Evolutionary conservation across 2,329 filamentous ascomycete genomes (phyloP).

Genomic region (Rutstroemia sp.): DNA sequence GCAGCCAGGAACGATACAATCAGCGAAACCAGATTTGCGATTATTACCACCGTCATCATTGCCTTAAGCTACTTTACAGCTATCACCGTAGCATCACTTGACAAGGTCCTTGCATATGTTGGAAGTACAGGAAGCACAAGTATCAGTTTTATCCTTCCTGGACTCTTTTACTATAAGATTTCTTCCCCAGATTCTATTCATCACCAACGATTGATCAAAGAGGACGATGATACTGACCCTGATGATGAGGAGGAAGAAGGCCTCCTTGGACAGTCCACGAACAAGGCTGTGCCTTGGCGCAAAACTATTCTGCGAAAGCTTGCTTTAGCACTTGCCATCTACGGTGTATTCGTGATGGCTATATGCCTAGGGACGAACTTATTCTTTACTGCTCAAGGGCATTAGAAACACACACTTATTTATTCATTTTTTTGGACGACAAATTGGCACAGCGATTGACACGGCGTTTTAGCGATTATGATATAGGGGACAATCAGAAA

Average conservation of each 20-base stretch:
- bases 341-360: conserved; percentile 82
- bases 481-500: not conserved
- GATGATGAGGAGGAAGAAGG: conserved; percentile 41
- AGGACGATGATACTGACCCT: conserved; percentile 73
- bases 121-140: conserved; percentile 90
- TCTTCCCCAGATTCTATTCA: conserved; percentile 79
- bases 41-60: conserved; percentile 81
- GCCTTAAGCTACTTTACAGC: conserved; percentile 79
- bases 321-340: conserved; percentile 69
- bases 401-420: conserved; percentile 36
- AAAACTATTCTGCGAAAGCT: conserved; percentile 60
- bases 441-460: conserved; percentile 2
- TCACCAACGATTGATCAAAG: conserved; percentile 81
- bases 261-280: conserved; percentile 1
- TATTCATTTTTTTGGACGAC: not conserved
- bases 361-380: conserved; percentile 79
- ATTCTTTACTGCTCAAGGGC: conserved; percentile 55
- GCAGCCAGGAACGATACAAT: conserved; percentile 53
- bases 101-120: conserved; percentile 89
- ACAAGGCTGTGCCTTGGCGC: conserved; percentile 32
- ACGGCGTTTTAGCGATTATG: not conserved
- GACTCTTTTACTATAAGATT: conserved; percentile 98
- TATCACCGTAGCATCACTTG: conserved; percentile 82
- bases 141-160: conserved; percentile 94
- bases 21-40: conserved; percentile 79